Evolutionary conservation across 805 yeast species (phyloP).

Genomic region (Schwanniomyces occidentalis): DNA sequence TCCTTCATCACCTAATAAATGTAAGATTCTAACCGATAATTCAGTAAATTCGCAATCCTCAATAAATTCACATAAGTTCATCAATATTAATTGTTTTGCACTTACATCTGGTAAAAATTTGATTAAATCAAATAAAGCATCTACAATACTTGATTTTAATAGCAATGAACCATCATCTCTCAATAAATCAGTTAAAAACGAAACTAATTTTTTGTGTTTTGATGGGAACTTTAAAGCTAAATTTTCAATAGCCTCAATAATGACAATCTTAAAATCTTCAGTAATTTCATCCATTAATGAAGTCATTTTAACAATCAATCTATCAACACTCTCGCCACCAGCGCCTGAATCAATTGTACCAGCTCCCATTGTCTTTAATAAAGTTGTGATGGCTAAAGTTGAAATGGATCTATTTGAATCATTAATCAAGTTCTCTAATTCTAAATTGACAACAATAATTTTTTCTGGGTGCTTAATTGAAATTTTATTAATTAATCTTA

Average conservation of each 20-base stretch:
- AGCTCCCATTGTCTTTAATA: constrained; percentile 91
- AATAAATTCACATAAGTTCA: constrained; percentile 91
- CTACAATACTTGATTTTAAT: constrained; percentile 85
- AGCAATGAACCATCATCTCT: constrained; percentile 88
- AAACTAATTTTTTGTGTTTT: constrained; percentile 79
- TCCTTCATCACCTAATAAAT: constrained; percentile 91
- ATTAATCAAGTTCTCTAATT: constrained; percentile 81
- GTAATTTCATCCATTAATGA: constrained; percentile 90
- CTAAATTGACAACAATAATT: constrained; percentile 75
- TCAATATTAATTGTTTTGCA: constrained; percentile 79
- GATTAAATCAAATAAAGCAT: constrained; percentile 89
- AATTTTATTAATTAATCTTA: constrained; percentile 81
- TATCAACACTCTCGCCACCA: constrained; percentile 68
- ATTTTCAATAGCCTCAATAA: constrained; percentile 91
- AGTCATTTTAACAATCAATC: constrained; percentile 83
- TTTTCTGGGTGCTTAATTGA: constrained; percentile 82
- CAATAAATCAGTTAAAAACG: constrained; percentile 78
- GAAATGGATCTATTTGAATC: constrained; percentile 91
- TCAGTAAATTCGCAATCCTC: constrained; percentile 98
- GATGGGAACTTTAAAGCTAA: constrained; percentile 91
- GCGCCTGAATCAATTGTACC: constrained; percentile 38
- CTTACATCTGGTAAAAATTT: constrained; percentile 71
- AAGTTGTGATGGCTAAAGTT: constrained; percentile 94
- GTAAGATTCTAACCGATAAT: constrained; percentile 88
- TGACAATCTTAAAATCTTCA: constrained; percentile 93